Evolutionary conservation across 495 filamentous ascomycete genomes (phyloP), one percentile per base, ranked within the genome.

Genomic region (Aspergillus panamensis): DNA sequence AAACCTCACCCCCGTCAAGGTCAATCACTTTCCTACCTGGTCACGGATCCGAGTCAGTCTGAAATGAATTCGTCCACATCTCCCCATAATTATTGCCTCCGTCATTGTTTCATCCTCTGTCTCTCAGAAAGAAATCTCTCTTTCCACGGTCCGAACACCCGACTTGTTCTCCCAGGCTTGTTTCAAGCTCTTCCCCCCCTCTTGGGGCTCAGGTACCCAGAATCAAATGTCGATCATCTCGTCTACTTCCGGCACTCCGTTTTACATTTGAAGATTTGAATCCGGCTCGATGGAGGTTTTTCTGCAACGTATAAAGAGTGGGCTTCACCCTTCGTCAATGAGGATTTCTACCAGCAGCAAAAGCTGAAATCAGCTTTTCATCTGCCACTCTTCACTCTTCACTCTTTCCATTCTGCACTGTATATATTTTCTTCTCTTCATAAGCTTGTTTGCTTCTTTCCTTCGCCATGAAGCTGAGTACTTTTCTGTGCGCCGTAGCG

Each of bases 401-500:
- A 8, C 13, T 3, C 33, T n/a, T 39, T 13, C 10, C 35, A 35
- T 39, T 39, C 8, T 39, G 14, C 35, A 12, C 1, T 39, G 35
- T 39, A 39, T 2, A 39, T 39, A 13, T 39, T 39, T 3, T 39
- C 5, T 39, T 25, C 25, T 25, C 25, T 25, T 25, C 25, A 39
- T 13, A 10, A 39, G 8, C 8, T n/a, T 10, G 10, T 8, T 39
- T 39, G 2, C 14, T n/a, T 39, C 35, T 29, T 21, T 48, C 39
- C 42, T 37, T 48, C 21, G 58, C 54, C n/a, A 73, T 73, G 69
- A 73, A 62, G 59, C 48, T 73, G 20, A 57, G 56, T 45, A 53
- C 20, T 47, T 60, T 58, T 55, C 54, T 60, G 35, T 60, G 71
- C 12, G 69, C 68, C 45, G 63, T 64, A 30, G 65, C 56, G 53